Evolutionary conservation across 2,329 filamentous ascomycete species (phyloP), one percentile per base, ranked within the genome.

Genomic region (Fusarium sterilihyphosum): DNA sequence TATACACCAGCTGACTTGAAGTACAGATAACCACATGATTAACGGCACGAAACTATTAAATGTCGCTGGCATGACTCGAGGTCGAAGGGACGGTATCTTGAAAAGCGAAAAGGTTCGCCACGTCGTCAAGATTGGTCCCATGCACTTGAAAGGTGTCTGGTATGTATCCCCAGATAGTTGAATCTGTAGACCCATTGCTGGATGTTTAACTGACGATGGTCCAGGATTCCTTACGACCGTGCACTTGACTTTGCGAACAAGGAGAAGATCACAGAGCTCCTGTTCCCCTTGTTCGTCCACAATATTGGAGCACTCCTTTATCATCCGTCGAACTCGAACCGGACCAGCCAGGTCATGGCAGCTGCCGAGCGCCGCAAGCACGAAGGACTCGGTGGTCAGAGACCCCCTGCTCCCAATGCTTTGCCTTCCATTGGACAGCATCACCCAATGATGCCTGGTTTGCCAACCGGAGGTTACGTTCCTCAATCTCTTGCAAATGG

Each of bases 181-280:
- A 22, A 26, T 33, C 73, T 78, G 65, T 75, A 41, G 53, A 26
- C 29, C 4, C 44, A 43, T 29, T 33, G 49, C 52, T 35, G 46
- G n/a, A 63, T 43, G 43, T 54, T 57, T 50, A 41, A 62, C 81
- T 82, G 76, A 82, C 71, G 37, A 73, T 74, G 74, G 67, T 56
- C 24, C 77, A 98, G 95, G 95, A 99, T 99, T 79, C 96, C 96
- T 5, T 98, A 97, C 79, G 96, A 98, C 78, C 92, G 96, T 75
- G 96, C 96, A n/a, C 86, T 99, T 61, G 96, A 98, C 79, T 98
- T 99, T 82, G 96, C 96, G 75, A 99, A 99, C 86, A 98, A 98
- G 88, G 96, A 99, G 84, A 98, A 98, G 86, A 99, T 98, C 74
- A 98, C 96, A 0, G 96, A 98, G 84, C 86, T 95, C 54, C 86